These are phyloP conservation scores for Citrus reticulata DNA, from an alignment of 345 rosid genomes.

Conservation along the genomic window DNA sequence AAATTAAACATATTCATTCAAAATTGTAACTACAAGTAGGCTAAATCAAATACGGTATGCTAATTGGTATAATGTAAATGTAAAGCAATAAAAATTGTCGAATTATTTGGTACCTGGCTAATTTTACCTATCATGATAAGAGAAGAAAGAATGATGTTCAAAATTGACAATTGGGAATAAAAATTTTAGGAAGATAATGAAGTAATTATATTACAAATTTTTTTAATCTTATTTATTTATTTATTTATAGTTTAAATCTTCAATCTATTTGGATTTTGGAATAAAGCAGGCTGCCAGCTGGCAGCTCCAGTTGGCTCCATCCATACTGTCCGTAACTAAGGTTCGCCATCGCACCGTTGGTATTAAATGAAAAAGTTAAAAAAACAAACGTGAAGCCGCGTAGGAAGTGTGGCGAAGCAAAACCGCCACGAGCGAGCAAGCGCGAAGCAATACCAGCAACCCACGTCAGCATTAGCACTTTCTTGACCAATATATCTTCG, in stretches of 20 bases:
- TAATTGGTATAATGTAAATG: too few species aligned
- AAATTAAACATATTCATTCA: too few species aligned
- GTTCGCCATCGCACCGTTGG: background rate
- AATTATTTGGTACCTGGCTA: background rate
- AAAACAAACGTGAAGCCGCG: background rate
- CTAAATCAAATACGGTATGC: too few species aligned
- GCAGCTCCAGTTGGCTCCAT: background rate
- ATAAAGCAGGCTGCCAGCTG: background rate
- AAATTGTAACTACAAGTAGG: too few species aligned
- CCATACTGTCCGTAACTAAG: background rate
- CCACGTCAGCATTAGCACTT: slow-evolving; percentile 2
- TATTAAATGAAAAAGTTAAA: background rate
- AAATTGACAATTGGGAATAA: too few species aligned
- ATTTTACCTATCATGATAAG: too few species aligned
- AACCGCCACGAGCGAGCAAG: background rate
- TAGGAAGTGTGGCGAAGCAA: background rate
- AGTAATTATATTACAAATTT: too few species aligned
- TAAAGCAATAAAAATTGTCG: too few species aligned
- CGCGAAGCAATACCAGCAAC: background rate
- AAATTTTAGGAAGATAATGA: too few species aligned
- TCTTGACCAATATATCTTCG: background rate
- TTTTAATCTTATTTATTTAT: too few species aligned
- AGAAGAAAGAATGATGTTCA: too few species aligned
- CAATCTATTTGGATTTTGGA: background rate
- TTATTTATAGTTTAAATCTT: background rate